Base-by-base conservation (phyloP, 2,329 filamentous ascomycete genomes). In the Teratosphaeria viscida region DNA sequence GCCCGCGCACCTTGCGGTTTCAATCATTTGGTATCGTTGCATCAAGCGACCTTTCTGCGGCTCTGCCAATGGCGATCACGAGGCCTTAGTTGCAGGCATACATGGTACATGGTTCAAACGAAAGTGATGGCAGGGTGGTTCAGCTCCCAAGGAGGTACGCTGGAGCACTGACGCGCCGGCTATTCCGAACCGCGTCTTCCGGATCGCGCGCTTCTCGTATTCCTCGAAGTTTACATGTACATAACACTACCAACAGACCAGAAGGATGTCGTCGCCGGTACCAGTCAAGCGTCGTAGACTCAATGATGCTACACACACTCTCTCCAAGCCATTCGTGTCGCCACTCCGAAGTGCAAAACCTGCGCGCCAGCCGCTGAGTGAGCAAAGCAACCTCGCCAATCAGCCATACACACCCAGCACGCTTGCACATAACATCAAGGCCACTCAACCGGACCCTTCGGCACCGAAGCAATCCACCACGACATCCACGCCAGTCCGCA, bases 301-400 rank as follows among this genome's bases (percentile, higher is more conserved):
- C 63, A 79, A 85, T 60, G 75, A 80, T 53, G 79, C 82, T 47
- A 74, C 79, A 26, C 78, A 77, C n/a, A 81, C 81, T 6, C 80
- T 89, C 55, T 80, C 81, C 62, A 87, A 85, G 69, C 87, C 87
- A 0, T 90, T 90, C 75, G 85, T 86, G 64, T 89, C 87, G 54
- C 87, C 86, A 14, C 80, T 87, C 62, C 82, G 80, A 64, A 79
- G 76, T 43, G 75, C 77, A 34, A 65, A 65, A 53, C 35, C 64
- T n/a, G 57, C 59, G 11, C 57, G 58, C 23, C 56, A 61, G 16
- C 63, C 64, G 47, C 56, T 64, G 19, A 61, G 61, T 52, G 62
- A 60, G 56, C 57, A 58, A 57, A 54, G 57, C 32, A 65, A 58
- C 57, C 60, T 58, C 12, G 57, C 56, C 49, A 66, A 63, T 54